A percentile compares a stretch with the other conserved stretches of the same genome.
phyloP scores from a whole-genome alignment of 2,329 filamentous ascomycete genomes.

The Neurospora crassa region DNA sequence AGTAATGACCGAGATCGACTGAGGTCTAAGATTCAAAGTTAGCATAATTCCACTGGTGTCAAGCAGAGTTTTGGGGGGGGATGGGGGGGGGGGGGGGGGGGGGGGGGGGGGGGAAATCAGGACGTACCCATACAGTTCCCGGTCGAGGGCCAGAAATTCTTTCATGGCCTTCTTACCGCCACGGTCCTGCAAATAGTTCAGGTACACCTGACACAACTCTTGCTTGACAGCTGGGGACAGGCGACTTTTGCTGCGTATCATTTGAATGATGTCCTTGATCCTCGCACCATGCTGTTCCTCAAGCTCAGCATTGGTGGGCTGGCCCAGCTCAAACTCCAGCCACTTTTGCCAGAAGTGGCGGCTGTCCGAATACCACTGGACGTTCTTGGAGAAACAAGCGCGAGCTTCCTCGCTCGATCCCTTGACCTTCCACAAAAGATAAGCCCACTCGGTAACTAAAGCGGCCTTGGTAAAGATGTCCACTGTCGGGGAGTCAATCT shows the following conservation, averaged over 20 bases:
- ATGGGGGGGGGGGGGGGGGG: no score
- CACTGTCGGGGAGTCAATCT: conserved; percentile 64
- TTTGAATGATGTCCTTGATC: conserved; percentile 72
- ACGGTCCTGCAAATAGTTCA: conserved; percentile 73
- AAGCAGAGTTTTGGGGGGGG: background rate
- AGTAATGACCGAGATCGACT: conserved; percentile 33
- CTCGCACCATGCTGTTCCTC: conserved; percentile 59
- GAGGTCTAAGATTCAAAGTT: conserved; percentile 26
- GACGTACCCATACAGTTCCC: conserved; percentile 74
- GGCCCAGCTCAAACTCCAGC: conserved; percentile 79
- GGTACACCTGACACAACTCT: conserved; percentile 68
- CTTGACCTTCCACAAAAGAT: conserved; percentile 79
- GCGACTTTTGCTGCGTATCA: conserved; percentile 63
- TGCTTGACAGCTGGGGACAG: conserved; percentile 60
- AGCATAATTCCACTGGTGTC: background rate
- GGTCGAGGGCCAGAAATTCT: conserved; percentile 74
- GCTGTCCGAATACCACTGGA: conserved; percentile 77
- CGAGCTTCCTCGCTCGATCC: conserved; percentile 73
- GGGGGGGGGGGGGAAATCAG: background rate
- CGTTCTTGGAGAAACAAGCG: conserved; percentile 71
- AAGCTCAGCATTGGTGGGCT: conserved; percentile 57
- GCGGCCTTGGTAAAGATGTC: conserved; percentile 77
- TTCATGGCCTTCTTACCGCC: conserved; percentile 78
- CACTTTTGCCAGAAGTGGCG: conserved; percentile 84
- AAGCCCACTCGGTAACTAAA: conserved; percentile 81